phyloP scores from a whole-genome alignment of 805 yeast species.

The Candida hungchunana region DNA sequence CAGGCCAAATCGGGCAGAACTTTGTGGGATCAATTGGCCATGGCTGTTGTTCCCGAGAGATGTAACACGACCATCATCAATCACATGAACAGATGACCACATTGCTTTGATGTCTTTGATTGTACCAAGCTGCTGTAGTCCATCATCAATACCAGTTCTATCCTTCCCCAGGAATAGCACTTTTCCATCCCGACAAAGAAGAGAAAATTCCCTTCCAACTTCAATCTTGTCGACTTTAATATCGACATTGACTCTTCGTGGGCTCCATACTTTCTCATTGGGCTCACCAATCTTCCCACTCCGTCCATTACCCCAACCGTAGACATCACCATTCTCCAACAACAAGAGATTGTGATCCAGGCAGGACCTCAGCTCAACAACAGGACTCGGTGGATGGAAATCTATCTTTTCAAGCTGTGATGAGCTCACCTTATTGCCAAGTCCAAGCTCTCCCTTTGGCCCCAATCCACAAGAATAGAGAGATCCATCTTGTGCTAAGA shows the following conservation, averaged over 20 bases:
- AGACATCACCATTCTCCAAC: constrained; percentile 38
- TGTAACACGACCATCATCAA: constrained; percentile 27
- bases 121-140: too few relatives aligned
- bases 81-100: constrained; percentile 77
- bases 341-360: constrained; percentile 42
- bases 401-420: too few relatives aligned
- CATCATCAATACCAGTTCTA: constrained; percentile 24
- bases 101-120: constrained; percentile 40
- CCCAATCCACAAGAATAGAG: constrained; percentile 62
- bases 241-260: constrained; percentile 6
- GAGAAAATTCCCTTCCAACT: constrained; percentile 60
- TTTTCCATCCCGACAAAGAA: constrained; percentile 26
- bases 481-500: constrained; percentile 37
- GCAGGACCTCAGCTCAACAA: constrained; percentile 32
- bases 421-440: constrained; percentile 27
- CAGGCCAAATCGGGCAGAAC: not conserved
- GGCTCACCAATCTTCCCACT: constrained; percentile 47
- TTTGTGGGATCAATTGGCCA: constrained; percentile 49
- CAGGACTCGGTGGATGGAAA: constrained; percentile 6
- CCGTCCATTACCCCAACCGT: constrained; percentile 68
- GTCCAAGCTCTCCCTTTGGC: constrained; percentile 70
- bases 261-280: constrained; percentile 13
- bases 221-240: constrained; percentile 4
- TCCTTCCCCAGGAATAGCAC: constrained; percentile 35
- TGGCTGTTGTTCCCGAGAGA: constrained; percentile 77